These are phyloP conservation scores for Rhizophora mangle DNA, from an alignment of 345 rosid species.

Conservation along the genomic window DNA sequence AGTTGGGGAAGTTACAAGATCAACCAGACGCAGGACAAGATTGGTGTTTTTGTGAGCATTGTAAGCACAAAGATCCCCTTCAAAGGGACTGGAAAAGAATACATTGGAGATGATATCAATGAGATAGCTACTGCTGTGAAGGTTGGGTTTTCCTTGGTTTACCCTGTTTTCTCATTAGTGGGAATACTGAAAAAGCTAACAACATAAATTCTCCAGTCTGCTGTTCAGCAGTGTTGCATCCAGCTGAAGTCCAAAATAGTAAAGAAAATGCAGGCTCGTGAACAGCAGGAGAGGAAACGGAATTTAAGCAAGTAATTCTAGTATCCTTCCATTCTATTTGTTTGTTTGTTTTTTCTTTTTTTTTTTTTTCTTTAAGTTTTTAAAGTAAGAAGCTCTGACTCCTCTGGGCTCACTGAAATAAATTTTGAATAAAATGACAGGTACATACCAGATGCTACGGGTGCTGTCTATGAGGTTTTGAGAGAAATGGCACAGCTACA, in stretches of 20 bases:
- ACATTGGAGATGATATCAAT: conserved; percentile 89
- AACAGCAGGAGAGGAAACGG: conserved; percentile 87
- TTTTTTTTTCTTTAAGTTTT: too few relatives aligned
- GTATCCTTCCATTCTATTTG: background rate
- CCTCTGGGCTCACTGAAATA: background rate
- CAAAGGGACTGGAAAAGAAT: conserved; percentile 96
- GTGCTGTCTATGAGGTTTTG: conserved; percentile 69
- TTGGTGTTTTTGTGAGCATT: conserved; percentile 90
- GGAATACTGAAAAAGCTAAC: conserved; percentile 18
- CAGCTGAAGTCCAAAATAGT: conserved; percentile 87
- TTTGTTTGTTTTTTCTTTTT: too few relatives aligned
- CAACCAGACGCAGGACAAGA: conserved; percentile 82
- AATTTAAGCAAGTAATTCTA: conserved; percentile 70
- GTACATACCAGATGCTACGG: conserved; percentile 81
- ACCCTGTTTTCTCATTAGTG: background rate
- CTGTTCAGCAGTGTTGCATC: conserved; percentile 90
- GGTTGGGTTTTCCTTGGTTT: conserved; percentile 35
- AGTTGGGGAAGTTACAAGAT: conserved; percentile 95
- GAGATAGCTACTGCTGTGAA: conserved; percentile 94
- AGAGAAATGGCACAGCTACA: conserved; percentile 64
- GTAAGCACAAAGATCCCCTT: conserved; percentile 97
- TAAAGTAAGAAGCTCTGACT: background rate
- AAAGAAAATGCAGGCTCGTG: conserved; percentile 80
- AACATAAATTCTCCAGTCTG: conserved; percentile 49
- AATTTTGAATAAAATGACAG: conserved; percentile 34